phyloP scores from a whole-genome alignment of 805 yeast species.

The Saturnispora gosingensis region DNA sequence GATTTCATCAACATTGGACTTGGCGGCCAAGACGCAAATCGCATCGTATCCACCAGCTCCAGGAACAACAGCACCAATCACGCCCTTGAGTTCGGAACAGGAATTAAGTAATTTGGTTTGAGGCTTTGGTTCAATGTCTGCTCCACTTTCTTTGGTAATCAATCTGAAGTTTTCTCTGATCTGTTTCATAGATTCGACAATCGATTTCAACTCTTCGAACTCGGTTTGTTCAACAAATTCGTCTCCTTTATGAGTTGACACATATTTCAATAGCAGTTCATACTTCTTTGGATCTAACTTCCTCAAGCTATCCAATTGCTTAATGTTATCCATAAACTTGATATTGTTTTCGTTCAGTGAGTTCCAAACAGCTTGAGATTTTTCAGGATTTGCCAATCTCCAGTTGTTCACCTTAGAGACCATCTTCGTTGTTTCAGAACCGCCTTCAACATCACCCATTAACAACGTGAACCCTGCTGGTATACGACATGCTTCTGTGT shows the following conservation, averaged over 20 bases:
- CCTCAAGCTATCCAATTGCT: constrained; percentile 29
- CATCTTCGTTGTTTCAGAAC: constrained; percentile 89
- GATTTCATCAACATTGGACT: constrained; percentile 32
- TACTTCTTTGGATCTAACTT: constrained; percentile 30
- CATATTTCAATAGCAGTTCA: constrained; percentile 15
- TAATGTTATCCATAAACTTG: constrained; percentile 41
- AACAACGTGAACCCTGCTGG: constrained; percentile 63
- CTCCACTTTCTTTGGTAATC: constrained; percentile 60
- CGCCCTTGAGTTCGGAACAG: constrained; percentile 55
- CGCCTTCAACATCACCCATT: constrained; percentile 91
- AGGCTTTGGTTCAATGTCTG: constrained; percentile 76
- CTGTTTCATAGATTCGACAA: constrained; percentile 33
- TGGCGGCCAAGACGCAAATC: constrained; percentile 58
- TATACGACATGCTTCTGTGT: constrained; percentile 43
- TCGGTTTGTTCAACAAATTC: constrained; percentile 8
- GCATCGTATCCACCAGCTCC: constrained; percentile 99
- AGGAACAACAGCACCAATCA: constrained; percentile 92
- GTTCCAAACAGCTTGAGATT: constrained; percentile 43
- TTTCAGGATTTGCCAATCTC: constrained; percentile 45
- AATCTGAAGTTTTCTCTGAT: constrained; percentile 52
- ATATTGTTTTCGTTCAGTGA: constrained; percentile 51
- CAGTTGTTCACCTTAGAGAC: constrained; percentile 70
- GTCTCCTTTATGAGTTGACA: constrained; percentile 9
- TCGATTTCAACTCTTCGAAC: constrained; percentile 22
- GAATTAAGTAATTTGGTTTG: constrained; percentile 66